Evolutionary conservation across 169 alveolate species (phyloP).

Genomic region (Plasmodium blacklocki): DNA sequence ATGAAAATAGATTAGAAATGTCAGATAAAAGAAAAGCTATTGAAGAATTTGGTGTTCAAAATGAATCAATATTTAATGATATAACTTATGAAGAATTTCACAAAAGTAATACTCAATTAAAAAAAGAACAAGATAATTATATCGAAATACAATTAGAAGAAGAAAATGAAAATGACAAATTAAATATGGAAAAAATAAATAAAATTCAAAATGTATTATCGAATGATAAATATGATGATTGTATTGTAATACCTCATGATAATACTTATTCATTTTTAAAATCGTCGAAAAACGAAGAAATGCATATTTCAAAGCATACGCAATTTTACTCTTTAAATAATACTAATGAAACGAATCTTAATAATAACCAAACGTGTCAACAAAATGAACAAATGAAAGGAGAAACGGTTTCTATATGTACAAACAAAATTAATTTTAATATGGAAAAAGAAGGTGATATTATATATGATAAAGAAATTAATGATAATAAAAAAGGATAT

Average conservation of each 20-base stretch:
- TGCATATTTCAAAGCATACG: too few relatives aligned
- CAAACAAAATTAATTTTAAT: too few relatives aligned
- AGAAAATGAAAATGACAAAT: constrained; percentile 38
- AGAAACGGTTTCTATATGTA: too few relatives aligned
- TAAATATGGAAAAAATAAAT: constrained; percentile 11
- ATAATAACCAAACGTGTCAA: too few relatives aligned
- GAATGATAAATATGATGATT: constrained; percentile 10
- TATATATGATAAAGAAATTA: too few relatives aligned
- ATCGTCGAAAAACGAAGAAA: neutral
- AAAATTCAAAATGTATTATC: constrained; percentile 34
- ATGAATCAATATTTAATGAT: constrained; percentile 34
- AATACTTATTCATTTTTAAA: constrained; percentile 39
- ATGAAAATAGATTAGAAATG: constrained; percentile 68
- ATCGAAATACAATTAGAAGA: constrained; percentile 49
- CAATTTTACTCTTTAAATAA: too few relatives aligned
- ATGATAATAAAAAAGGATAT: too few relatives aligned
- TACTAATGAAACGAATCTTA: too few relatives aligned
- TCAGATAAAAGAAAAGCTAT: constrained; percentile 74
- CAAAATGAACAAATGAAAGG: too few relatives aligned
- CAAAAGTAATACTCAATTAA: constrained; percentile 61
- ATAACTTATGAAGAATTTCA: constrained; percentile 63
- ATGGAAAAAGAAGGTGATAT: too few relatives aligned
- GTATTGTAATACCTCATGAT: constrained; percentile 67
- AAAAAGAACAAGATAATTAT: constrained; percentile 40
- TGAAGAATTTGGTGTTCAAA: constrained; percentile 57